Evolutionary conservation across 345 rosid genomes (phyloP).

Genomic region (Ceriops decandra): DNA sequence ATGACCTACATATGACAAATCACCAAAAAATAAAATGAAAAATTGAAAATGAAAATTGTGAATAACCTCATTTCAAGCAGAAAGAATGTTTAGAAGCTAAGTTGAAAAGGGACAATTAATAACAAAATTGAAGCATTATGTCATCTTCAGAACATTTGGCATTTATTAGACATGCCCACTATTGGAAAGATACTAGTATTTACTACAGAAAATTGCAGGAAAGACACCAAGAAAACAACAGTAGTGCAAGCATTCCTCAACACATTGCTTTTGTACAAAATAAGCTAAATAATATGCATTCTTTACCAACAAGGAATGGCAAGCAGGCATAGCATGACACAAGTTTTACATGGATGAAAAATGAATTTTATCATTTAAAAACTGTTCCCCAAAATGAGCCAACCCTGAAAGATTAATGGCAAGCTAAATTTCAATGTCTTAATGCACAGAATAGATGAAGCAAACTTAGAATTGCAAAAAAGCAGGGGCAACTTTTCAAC

Average conservation of each 20-base stretch:
- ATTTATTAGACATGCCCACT: background rate
- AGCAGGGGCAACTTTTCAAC: too few species aligned
- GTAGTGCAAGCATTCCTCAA: too few species aligned
- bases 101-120: background rate
- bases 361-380: background rate
- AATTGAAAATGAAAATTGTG: background rate
- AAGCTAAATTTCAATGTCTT: background rate
- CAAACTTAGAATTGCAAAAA: background rate
- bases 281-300: background rate
- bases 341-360: background rate
- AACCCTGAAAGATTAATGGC: background rate
- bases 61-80: background rate
- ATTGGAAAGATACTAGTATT: background rate
- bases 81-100: background rate
- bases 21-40: slow-evolving; percentile 5
- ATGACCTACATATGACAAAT: slow-evolving; percentile 53
- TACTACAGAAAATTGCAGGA: background rate
- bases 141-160: background rate
- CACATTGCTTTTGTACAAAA: background rate
- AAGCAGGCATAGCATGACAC: background rate
- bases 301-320: background rate
- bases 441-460: background rate
- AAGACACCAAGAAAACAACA: background rate
- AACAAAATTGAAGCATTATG: background rate
- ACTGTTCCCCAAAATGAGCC: background rate